These are phyloP conservation scores for Globisporangium cylindrosporum DNA, from an alignment of 352 stramenopile species.

Conservation along the genomic window DNA sequence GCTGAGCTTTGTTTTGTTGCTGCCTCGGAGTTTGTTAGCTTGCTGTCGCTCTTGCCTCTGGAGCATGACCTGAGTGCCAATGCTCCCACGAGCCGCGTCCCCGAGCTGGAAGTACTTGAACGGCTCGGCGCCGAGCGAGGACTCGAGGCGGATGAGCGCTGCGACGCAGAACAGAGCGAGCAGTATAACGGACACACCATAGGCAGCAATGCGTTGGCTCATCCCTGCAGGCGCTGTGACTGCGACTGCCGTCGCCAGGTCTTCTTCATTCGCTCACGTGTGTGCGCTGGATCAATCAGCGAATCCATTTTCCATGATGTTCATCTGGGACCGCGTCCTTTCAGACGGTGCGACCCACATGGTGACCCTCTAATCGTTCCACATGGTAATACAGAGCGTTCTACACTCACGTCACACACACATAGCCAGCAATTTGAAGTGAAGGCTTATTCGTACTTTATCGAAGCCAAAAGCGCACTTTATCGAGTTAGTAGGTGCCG, in stretches of 20 bases:
- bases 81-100: not conserved
- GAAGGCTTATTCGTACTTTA: not conserved
- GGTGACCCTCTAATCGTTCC: not conserved
- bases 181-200: not conserved
- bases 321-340: not conserved
- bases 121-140: not conserved
- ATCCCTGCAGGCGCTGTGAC: not conserved
- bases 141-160: not conserved
- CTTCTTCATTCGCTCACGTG: not conserved
- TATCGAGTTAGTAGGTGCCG: conserved; percentile 3
- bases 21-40: not conserved
- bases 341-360: not conserved
- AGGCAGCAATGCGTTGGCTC: not conserved
- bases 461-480: not conserved
- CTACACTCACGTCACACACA: no score
- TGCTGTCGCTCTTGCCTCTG: not conserved
- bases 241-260: not conserved
- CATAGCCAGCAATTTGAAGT: not conserved
- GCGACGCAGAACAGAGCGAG: not conserved
- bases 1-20: not conserved
- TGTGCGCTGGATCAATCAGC: not conserved
- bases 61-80: no score
- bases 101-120: not conserved
- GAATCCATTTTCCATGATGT: not conserved
- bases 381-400: not conserved